Percentiles rank a stretch among this genome's conserved stretches.
phyloP scores from a whole-genome alignment of 192 early-diverging fungal species.

The Phlyctochytrium arcticum region DNA sequence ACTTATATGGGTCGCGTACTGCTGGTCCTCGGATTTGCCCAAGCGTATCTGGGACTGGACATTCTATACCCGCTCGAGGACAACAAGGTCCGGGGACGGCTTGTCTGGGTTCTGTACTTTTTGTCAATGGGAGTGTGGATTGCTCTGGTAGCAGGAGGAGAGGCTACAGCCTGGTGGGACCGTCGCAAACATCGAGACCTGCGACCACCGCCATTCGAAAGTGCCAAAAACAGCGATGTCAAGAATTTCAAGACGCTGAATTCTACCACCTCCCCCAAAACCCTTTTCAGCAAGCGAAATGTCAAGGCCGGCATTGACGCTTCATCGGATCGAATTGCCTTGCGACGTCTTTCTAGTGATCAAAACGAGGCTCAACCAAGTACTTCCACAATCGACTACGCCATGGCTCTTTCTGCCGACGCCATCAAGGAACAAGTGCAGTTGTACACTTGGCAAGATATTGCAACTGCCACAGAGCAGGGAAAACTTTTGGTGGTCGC shows the following conservation, averaged over 20 bases:
- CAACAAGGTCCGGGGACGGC: background rate
- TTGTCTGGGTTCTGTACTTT: constrained; percentile 23
- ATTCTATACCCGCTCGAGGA: constrained; percentile 31
- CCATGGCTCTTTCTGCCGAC: background rate
- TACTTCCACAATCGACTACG: background rate
- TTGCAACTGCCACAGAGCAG: constrained; percentile 18
- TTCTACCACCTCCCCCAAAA: background rate
- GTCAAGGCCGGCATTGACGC: background rate
- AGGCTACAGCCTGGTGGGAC: background rate
- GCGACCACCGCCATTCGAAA: background rate
- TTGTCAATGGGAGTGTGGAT: constrained; percentile 15
- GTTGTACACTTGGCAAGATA: constrained; percentile 29
- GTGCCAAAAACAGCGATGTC: no score
- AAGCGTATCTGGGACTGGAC: constrained; percentile 27
- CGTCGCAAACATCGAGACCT: no score
- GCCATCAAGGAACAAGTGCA: background rate
- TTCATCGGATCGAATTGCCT: no score
- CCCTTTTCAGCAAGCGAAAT: background rate
- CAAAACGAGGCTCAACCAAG: background rate
- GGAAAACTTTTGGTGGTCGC: constrained; percentile 33
- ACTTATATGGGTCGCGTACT: constrained; percentile 6
- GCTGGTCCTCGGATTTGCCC: background rate
- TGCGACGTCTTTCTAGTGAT: no score
- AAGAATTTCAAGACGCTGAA: no score
- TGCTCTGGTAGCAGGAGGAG: constrained; percentile 14